Evolutionary conservation across 148 eudicot genomes (phyloP), one percentile per base, ranked within the genome.

Genomic region (Drosera capensis): DNA sequence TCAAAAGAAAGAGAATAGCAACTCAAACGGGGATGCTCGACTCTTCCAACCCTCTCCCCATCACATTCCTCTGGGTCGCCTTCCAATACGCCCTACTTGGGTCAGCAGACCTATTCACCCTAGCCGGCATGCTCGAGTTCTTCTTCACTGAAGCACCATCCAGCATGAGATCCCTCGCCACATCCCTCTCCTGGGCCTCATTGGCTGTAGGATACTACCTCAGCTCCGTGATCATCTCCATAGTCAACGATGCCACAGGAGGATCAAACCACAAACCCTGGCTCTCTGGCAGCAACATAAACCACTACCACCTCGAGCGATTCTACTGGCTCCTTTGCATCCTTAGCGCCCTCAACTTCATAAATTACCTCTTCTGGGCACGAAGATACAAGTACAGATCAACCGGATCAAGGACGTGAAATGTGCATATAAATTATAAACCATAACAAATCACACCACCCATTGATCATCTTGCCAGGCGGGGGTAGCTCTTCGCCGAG

Each of bases 71-170:
- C n/a, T 83, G 83, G 87, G 72, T 83, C 15, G 80, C 83, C 0
- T 66, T 75, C 20, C 94, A 82, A 41, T 82, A 78, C 49, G 51
- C 77, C 29, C 50, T 79, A 25, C 59, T 78, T 3, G 94, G 94
- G 5, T 75, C 94, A 4, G 94, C 94, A 0, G 94, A 82, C 46
- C 71, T 82, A 1, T 82, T 82, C 43, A 70, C 80, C 25, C 46
- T 82, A 20, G 86, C 94, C 0, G 94, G 86, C 3, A 53, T 82
- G 55, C 24, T 82, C 41, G 94, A 82, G 62, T 82, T 82, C 36
- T 75, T 75, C 64, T 82, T 82, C 65, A 72, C 82, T 0, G 94
- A 82, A 44, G 94, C 94, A 7, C 94, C 94, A 0, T 38, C 46
- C 8, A 63, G 75, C 14, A 82, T 79, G 86, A 55, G 83, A 31